phyloP scores from a whole-genome alignment of 805 yeast genomes.

The Nakazawaea ishiwadae region DNA sequence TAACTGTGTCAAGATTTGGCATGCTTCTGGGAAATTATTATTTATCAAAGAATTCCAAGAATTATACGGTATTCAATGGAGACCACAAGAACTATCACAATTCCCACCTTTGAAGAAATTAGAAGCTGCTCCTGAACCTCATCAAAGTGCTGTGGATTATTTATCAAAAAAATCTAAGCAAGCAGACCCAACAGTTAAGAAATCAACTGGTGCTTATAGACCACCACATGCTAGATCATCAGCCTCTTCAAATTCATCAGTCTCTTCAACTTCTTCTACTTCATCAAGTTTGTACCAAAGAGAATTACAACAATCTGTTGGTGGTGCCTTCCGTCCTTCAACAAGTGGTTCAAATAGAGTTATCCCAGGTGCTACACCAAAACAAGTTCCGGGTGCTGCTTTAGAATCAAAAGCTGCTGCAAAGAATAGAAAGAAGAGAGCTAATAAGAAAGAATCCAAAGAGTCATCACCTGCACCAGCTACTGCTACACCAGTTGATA shows the following conservation, averaged over 20 bases:
- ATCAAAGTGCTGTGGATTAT: conserved; percentile 62
- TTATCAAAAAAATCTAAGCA: conserved; percentile 34
- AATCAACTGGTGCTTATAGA: conserved; percentile 86
- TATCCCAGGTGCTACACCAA: conserved; percentile 55
- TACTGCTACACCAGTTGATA: conserved; percentile 14
- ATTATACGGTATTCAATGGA: conserved; percentile 80
- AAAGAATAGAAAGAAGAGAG: conserved; percentile 74
- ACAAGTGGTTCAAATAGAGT: conserved; percentile 26
- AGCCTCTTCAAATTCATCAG: conserved; percentile 16
- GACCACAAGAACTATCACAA: conserved; percentile 51
- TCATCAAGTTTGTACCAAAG: conserved; percentile 54
- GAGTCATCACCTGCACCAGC: conserved; percentile 14
- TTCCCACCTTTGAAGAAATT: conserved; percentile 51
- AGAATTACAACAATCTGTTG: conserved; percentile 34
- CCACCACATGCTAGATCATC: conserved; percentile 94
- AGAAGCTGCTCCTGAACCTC: conserved; percentile 62
- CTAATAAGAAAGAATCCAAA: conserved; percentile 41
- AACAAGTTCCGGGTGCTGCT: conserved; percentile 24
- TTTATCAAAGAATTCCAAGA: conserved; percentile 79
- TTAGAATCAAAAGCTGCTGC: conserved; percentile 60
- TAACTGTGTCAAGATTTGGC: conserved; percentile 93
- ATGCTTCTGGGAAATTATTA: conserved; percentile 76
- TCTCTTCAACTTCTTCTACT: conserved; percentile 24
- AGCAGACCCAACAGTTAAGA: conserved; percentile 26
- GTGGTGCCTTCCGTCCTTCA: conserved; percentile 22